phyloP scores from a whole-genome alignment of 1,139 yeast species.

The Yamadazyma diddensiae region DNA sequence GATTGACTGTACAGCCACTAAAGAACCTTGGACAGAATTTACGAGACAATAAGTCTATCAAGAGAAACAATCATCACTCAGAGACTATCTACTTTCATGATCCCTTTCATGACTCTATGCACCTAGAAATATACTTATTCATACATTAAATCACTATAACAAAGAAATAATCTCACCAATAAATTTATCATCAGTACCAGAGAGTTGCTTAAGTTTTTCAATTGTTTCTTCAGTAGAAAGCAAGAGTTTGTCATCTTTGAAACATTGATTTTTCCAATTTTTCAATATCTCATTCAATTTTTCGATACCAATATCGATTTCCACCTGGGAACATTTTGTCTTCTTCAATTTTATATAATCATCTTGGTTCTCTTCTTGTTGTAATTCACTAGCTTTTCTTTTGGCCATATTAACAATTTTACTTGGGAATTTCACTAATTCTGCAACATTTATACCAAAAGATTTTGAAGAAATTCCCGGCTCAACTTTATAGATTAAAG shows the following conservation, averaged over 20 bases:
- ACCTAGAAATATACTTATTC: no score
- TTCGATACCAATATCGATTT: constrained; percentile 55
- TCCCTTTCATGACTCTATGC: no score
- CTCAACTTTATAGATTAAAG: constrained; percentile 85
- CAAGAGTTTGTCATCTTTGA: constrained; percentile 32
- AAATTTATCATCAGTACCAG: constrained; percentile 36
- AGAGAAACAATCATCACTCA: no score
- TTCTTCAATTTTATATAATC: constrained; percentile 42
- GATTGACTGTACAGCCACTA: no score
- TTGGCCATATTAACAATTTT: constrained; percentile 94
- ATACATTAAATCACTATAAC: constrained; percentile 19
- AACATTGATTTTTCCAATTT: constrained; percentile 56
- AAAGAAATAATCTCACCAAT: constrained; percentile 38
- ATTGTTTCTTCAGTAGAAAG: constrained; percentile 34
- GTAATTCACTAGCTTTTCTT: constrained; percentile 85
- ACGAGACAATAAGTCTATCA: no score
- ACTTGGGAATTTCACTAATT: constrained; percentile 84
- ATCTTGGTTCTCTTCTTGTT: constrained; percentile 54
- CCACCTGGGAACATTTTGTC: constrained; percentile 52
- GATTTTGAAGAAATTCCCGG: constrained; percentile 92
- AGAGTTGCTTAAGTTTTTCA: constrained; percentile 34
- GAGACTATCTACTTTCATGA: no score
- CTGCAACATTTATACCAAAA: constrained; percentile 97
- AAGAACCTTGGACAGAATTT: no score
- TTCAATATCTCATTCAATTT: constrained; percentile 54